Percentiles rank a stretch among this genome's conserved stretches.
Conservation (phyloP, 2,329 filamentous ascomycete species). For the Talaromyces amestolkiae region DNA sequence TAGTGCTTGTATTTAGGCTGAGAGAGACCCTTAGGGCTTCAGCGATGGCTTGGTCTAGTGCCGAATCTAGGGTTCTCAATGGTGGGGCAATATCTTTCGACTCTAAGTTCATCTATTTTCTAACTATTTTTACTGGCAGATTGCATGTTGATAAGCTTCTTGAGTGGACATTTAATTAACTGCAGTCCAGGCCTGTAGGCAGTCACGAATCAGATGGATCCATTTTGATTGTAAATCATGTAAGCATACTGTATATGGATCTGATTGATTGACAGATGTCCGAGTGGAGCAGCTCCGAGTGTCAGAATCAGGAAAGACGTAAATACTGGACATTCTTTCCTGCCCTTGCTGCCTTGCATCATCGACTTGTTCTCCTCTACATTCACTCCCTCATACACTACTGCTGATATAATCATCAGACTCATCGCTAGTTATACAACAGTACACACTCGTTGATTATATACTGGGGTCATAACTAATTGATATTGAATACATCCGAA, state of each 20-base stretch:
- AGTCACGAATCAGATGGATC: not conserved
- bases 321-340: not conserved
- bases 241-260: not conserved
- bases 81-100: not conserved
- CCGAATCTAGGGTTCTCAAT: not conserved
- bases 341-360: not conserved
- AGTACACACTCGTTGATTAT: not conserved
- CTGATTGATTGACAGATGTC: not conserved
- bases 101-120: not conserved
- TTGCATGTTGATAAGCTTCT: not conserved
- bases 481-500: not conserved
- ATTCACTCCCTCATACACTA: not conserved
- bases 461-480: not conserved
- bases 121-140: not conserved
- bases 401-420: not conserved
- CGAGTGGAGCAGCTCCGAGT: not conserved
- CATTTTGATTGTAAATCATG: not conserved
- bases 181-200: not conserved
- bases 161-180: not conserved
- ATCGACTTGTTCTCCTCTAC: not conserved
- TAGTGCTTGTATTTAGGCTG: not conserved
- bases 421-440: no score
- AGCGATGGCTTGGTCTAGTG: not conserved
- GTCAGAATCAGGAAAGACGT: conserved; percentile 5
- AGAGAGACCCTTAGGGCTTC: not conserved